Base-by-base conservation (phyloP, 371 early-diverging fungal species). In the Sporodiniella umbellata region DNA sequence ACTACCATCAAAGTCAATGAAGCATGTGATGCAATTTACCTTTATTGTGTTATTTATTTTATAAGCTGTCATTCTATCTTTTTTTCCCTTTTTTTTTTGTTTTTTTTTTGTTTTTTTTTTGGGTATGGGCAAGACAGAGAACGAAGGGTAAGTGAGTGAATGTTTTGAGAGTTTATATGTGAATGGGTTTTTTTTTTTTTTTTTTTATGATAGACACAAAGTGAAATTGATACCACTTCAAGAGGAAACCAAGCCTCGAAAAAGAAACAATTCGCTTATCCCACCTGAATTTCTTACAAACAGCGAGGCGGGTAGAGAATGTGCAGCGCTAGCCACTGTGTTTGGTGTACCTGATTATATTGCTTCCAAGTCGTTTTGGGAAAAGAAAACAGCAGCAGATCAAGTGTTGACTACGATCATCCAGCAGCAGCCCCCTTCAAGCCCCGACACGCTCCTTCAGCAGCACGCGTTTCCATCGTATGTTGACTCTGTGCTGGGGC, bases 331-430 rank as follows among this genome's bases (percentile, higher is more conserved):
- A 10, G 76, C 76, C 4, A 71, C 72, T 5, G 76, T 75, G 3
- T 75, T 75, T 56, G 76, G 76, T 40, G 70, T 72, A 5, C 70
- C 66, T 22, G 76, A 75, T 49, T 75, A 75, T 26, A 62, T 70
- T 17, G 70, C 71, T 42, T 64, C 68, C 4, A 72, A 72, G 40
- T 51, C 67, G 23, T 63, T 75, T 19, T 75, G 76, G 76, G 70
- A 75, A 35, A 53, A 65, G 10, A 28, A 62, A 64, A 24, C 54
- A 54, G 15, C 45, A 54, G 5, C 54, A 54, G 21, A n/a, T n/a
- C n/a, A n/a, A n/a, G n/a, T n/a, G n/a, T n/a, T n/a, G n/a, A n/a
- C n/a, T n/a, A n/a, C n/a, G n/a, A n/a, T n/a, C n/a, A n/a, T n/a
- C n/a, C n/a, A n/a, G n/a, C n/a, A n/a, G n/a, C n/a, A n/a, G n/a